Base-by-base conservation (phyloP, 148 eudicot genomes). In the Vaccinium corymbosum region DNA sequence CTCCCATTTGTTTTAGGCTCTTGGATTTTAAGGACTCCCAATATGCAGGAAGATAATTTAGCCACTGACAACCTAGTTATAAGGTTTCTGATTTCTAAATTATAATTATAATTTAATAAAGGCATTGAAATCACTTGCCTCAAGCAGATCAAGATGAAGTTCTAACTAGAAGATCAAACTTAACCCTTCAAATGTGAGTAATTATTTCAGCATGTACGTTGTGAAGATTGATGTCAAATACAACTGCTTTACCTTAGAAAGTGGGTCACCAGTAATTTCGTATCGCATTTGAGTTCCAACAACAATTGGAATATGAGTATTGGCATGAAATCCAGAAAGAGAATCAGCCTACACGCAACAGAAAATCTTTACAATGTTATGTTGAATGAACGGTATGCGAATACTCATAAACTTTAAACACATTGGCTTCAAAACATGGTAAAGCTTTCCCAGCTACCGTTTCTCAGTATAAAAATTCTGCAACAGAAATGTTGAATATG, bases 211-310 rank as follows among this genome's bases (percentile, higher is more conserved):
- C 7, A 29, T 29, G 32, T 17, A 70, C 50, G 15, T 32, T 8
- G 3, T 27, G 46, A 73, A 42, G 64, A 72, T 14, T 71, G 53
- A 32, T 15, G 51, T 42, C 20, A 14, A 55, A 52, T 80, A 3
- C 22, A 20, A 46, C 53, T 53, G 32, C 10, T 83, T 82, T 71
- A 93, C 98, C 97, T 91, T 93, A 81, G 91, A 94, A 0, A 97
- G 85, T 46, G 93, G 90, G 89, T 97, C 99, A 55, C 98, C 98
- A 11, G 99, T 94, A 81, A 92, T 81, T 89, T 94, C 97, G 82
- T 97, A 97, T 59, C 98, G 93, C 95, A 89, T 92, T 92, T 97
- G 98, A 87, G 95, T 85, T 76, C 98, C 99, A 81, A 93, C n/a
- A 29, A 97, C 99, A 50, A 93, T 66, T 70, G 99, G 95, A 76